Evolutionary conservation across 1,284 basidiomycete species (phyloP), one percentile per base, ranked within the genome.

Genomic region (Sphaerobolus stellatus): DNA sequence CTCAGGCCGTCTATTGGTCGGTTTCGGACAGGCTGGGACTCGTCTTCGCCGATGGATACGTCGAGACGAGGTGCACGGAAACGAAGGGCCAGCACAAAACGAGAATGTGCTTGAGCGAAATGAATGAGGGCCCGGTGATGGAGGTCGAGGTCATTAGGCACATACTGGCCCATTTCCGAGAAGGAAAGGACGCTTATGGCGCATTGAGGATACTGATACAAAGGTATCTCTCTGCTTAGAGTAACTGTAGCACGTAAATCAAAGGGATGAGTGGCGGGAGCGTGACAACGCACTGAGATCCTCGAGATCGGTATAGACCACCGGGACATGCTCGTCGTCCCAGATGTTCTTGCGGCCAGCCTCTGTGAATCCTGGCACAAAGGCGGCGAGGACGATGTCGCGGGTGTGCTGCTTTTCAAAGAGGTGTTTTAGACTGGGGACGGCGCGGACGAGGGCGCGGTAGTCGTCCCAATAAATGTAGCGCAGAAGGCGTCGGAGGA

Each of bases 11-110:
- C n/a, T n/a, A n/a, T n/a, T n/a, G n/a, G 14, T 78, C 59, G 1
- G 78, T 72, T 6, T 71, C 62, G 27, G 68, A 63, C 0, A 77
- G 79, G 57, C 81, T 81, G 64, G 88, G 83, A 0, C n/a, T n/a
- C n/a, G n/a, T n/a, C 29, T 54, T 45, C 25, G 50, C 56, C 14
- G 58, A 46, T 20, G 45, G 46, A 16, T 48, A 56, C 8, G n/a
- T n/a, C n/a, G n/a, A n/a, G n/a, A n/a, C 48, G 52, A 20, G 60
- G 57, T 27, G 84, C 83, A 30, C 87, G 71, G 4, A 85, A 80
- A 60, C 90, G 88, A 5, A 90, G 70, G 11, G 88, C 71, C 9
- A 90, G 77, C 22, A 89, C 83, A 60, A 86, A 80, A n/a, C 87
- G 81, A 13, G 87, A 86, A 62, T 90, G 86, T 1, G 81, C 78